phyloP scores from a whole-genome alignment of 768 basidiomycete species.

The Hebeloma cylindrosporum region DNA sequence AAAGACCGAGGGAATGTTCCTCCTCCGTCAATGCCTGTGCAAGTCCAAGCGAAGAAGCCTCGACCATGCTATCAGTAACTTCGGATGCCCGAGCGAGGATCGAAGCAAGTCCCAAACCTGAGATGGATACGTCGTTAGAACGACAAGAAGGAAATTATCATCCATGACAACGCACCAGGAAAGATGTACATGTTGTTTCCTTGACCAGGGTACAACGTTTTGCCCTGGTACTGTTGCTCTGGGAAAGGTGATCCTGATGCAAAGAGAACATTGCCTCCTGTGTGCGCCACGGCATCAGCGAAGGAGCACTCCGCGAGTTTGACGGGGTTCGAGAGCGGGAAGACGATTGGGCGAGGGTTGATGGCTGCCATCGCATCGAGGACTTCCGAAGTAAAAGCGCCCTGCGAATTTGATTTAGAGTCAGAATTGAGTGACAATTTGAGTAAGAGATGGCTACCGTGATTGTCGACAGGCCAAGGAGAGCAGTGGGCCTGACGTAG shows the following conservation, averaged over 20 bases:
- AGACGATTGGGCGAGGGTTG: slow-evolving; percentile 85
- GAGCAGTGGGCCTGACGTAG: slow-evolving; percentile 83
- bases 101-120: slow-evolving; percentile 76
- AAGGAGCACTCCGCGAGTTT: slow-evolving; percentile 81
- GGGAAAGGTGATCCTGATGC: slow-evolving; percentile 89
- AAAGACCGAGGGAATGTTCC: slow-evolving; percentile 61
- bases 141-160: not conserved
- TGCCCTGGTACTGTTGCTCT: slow-evolving; percentile 53
- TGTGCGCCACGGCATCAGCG: slow-evolving; percentile 68
- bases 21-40: slow-evolving; percentile 69
- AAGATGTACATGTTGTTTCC: slow-evolving; percentile 95
- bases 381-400: slow-evolving; percentile 72
- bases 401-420: slow-evolving; percentile 33
- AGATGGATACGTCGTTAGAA: slow-evolving; percentile 24
- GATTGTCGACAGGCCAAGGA: slow-evolving; percentile 88
- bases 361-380: slow-evolving; percentile 75
- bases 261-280: slow-evolving; percentile 77
- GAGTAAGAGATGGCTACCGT: slow-evolving; percentile 35
- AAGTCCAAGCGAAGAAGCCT: slow-evolving; percentile 81
- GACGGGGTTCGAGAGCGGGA: slow-evolving; percentile 90
- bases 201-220: slow-evolving; percentile 73
- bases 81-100: slow-evolving; percentile 66
- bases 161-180: slow-evolving; percentile 45
- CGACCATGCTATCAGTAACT: slow-evolving; percentile 88
- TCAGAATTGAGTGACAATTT: not conserved